Conservation (phyloP, 2,329 filamentous ascomycete genomes). For the Xylariales sp. region DNA sequence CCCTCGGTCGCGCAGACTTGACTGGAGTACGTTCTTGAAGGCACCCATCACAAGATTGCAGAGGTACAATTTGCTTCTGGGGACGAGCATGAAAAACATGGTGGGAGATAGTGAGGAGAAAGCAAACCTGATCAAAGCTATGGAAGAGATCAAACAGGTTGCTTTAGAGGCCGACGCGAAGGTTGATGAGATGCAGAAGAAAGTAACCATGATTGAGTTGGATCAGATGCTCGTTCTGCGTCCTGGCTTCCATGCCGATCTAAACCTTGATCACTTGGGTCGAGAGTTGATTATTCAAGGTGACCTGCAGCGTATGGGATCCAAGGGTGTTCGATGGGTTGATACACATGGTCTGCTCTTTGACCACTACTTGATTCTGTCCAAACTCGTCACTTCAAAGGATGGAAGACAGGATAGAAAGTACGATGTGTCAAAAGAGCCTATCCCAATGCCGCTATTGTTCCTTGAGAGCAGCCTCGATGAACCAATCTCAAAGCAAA, state of each 20-base stretch:
- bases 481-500: conserved; percentile 80
- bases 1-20: conserved; percentile 74
- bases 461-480: conserved; percentile 91
- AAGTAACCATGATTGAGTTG: conserved; percentile 83
- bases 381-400: conserved; percentile 72
- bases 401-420: conserved; percentile 70
- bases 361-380: conserved; percentile 92
- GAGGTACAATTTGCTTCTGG: conserved; percentile 78
- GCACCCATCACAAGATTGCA: conserved; percentile 89
- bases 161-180: conserved; percentile 88
- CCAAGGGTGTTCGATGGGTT: conserved; percentile 86
- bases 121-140: conserved; percentile 73
- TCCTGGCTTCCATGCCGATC: conserved; percentile 80
- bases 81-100: conserved; percentile 82
- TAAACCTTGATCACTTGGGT: conserved; percentile 92
- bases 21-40: conserved; percentile 94
- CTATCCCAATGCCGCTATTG: conserved; percentile 93
- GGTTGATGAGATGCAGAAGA: conserved; percentile 87
- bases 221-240: conserved; percentile 78
- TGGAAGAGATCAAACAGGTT: conserved; percentile 86
- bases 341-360: conserved; percentile 93
- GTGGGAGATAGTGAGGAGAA: conserved; percentile 84
- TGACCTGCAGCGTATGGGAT: conserved; percentile 83
- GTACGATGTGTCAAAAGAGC: conserved; percentile 92
- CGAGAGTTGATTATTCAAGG: conserved; percentile 85